A percentile compares a stretch with the other conserved stretches of the same genome.
phyloP scores from a whole-genome alignment of 257 asterid genomes.

The Capsicum pubescens region DNA sequence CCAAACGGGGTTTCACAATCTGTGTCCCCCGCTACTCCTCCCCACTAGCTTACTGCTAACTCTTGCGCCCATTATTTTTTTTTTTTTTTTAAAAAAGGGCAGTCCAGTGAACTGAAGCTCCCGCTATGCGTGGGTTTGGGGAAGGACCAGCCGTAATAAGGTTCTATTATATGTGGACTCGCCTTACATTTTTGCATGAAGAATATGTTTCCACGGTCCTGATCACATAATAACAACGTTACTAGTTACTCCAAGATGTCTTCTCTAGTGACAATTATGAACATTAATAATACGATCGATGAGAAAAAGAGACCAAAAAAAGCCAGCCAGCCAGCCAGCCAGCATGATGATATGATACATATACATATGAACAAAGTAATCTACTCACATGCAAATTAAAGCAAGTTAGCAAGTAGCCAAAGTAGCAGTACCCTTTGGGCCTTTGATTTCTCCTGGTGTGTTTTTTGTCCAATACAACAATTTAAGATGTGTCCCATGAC shows the following conservation, averaged over 20 bases:
- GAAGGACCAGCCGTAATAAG: too few relatives aligned
- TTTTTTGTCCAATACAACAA: conserved; percentile 29
- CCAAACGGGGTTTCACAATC: conserved; percentile 32
- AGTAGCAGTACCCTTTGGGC: neutral
- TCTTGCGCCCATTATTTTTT: too few relatives aligned
- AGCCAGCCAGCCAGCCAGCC: neutral
- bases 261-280: neutral
- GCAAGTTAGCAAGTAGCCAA: neutral
- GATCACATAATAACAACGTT: too few relatives aligned
- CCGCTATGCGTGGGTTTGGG: too few relatives aligned
- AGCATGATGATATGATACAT: neutral
- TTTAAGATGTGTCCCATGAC: conserved; percentile 39
- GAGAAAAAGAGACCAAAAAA: neutral
- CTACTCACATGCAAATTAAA: neutral
- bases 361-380: neutral
- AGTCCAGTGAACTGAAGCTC: too few relatives aligned
- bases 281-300: conserved; percentile 8
- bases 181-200: too few relatives aligned
- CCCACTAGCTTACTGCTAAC: neutral
- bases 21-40: conserved; percentile 27
- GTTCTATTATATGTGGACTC: too few relatives aligned
- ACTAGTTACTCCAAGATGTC: too few relatives aligned
- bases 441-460: conserved; percentile 10
- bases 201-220: too few relatives aligned
- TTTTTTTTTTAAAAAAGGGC: too few relatives aligned